Evolutionary conservation across 352 stramenopile genomes (phyloP), one percentile per base, ranked within the genome.

Genomic region (Pythium periplocum): DNA sequence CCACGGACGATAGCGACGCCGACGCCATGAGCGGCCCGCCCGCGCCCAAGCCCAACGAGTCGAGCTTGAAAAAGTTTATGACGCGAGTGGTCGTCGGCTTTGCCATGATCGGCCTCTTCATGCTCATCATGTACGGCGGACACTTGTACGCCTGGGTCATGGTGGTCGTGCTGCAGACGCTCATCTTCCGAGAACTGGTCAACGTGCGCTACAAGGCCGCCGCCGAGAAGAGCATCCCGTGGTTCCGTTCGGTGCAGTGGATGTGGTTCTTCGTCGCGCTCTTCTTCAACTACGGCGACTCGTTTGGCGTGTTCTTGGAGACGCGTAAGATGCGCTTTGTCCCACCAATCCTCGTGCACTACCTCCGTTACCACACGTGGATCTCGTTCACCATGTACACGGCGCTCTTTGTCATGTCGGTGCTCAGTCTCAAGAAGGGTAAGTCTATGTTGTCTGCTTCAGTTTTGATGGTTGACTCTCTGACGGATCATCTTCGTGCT

Each of bases 231-330:
- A 97, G 90, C 35, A 98, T 99, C 62, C 96, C 96, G 45, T 93
- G 97, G 64, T 99, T 99, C 69, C 95, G 96, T 38, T 99, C 96
- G 4, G 93, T 98, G 51, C 60, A 99, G 73, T 99, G 96, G 96
- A 84, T 93, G 62, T 99, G 96, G 96, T 99, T 98, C 74, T 75
- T 83, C 12, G 85, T 98, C 2, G 90, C 92, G n/a, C 90, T 98
- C 8, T 97, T 98, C 71, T 99, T 98, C 71, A 97, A 97, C 45
- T 99, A 96, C 48, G 86, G 86, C 26, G 86, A 96, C 59, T 93
- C 84, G 45, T 83, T 94, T 40, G 82, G 83, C 47, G 73, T 69
- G 37, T 96, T 96, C 59, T 71, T 90, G n/a, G 79, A 88, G 67
- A 89, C 79, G 56, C 82, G 81, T 51, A 90, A 93, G 56, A 79